Base-by-base conservation (phyloP, 306 rosid species). In the Quercus dentata region DNA sequence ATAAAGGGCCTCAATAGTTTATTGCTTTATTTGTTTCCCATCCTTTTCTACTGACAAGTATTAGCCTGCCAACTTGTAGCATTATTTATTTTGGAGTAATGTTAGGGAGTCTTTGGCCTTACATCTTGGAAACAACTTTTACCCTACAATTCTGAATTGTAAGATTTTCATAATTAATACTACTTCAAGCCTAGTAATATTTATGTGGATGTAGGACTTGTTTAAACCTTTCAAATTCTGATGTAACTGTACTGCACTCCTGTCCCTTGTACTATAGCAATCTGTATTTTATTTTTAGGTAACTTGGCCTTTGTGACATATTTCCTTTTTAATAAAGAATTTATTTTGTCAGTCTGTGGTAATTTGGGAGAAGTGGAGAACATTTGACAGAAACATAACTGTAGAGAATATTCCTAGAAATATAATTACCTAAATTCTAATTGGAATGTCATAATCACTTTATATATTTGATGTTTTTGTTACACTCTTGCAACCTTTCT, bases 71-170 rank as follows among this genome's bases (percentile, higher is more conserved):
- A 68, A 62, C 20, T 71, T 38, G 44, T 7, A 7, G 10, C 10
- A 7, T 38, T 38, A 38, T 38, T 38, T 38, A 38, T 38, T 38
- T 38, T 6, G 2, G 10, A 38, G 2, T 38, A 0, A 38, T 38
- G 1, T 0, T 6, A 38, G 44, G 0, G 3, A 38, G 21, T 21
- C 23, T 97, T 92, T 76, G 92, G 94, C 75, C 94, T 94, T 74
- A 86, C 92, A 74, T 86, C 93, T 58, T 85, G 98, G 73, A 79
- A 89, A 79, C 98, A 91, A 77, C 77, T 94, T 84, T 78, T 94
- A 81, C 97, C 97, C 25, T 69, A 92, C 98, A 19, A 91, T 94
- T 79, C 83, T 94, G 92, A 94, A 56, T 87, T 94, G 98, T 94
- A 88, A 87, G 97, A 80, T 76, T 79, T 75, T 76, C 87, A 56